phyloP scores from a whole-genome alignment of 176 grass and related monocot species.

The Thalia dealbata region DNA sequence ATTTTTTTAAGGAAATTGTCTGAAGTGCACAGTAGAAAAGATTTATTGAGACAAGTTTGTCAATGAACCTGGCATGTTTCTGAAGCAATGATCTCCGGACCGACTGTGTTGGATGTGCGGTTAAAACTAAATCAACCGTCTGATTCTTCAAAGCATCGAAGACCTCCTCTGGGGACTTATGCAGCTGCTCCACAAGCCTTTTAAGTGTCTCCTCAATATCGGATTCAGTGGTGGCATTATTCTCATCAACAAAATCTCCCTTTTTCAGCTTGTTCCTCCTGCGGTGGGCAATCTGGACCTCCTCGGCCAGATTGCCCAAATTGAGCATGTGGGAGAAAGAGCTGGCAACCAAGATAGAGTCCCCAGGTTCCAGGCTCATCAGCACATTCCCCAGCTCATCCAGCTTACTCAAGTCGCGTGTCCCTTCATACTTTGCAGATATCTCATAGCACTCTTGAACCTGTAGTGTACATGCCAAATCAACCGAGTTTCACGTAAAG shows the following conservation, averaged over 20 bases:
- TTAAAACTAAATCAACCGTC: constrained; percentile 92
- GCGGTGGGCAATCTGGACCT: constrained; percentile 88
- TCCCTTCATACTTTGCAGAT: constrained; percentile 81
- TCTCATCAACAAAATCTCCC: constrained; percentile 77
- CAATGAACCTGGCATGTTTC: constrained; percentile 71
- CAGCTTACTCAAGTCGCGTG: constrained; percentile 46
- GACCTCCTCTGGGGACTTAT: constrained; percentile 81
- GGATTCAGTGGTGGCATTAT: constrained; percentile 75
- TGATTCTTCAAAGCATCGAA: constrained; percentile 96
- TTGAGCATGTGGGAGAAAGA: constrained; percentile 99
- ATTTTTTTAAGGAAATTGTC: constrained; percentile 7
- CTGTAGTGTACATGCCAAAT: constrained; percentile 25
- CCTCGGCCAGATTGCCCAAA: constrained; percentile 87
- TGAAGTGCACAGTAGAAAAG: background rate
- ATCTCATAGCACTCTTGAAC: constrained; percentile 98
- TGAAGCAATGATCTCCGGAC: constrained; percentile 89
- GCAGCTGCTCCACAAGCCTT: constrained; percentile 55
- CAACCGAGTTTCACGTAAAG: background rate
- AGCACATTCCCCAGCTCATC: constrained; percentile 76
- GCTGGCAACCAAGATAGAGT: constrained; percentile 68
- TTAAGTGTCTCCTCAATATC: constrained; percentile 97
- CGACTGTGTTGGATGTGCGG: constrained; percentile 91
- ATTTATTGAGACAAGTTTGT: background rate
- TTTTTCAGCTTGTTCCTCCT: constrained; percentile 81
- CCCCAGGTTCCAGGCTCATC: constrained; percentile 48